These are phyloP conservation scores for Cytospora paraplurivora DNA, from an alignment of 2,329 filamentous ascomycete species.

Conservation along the genomic window DNA sequence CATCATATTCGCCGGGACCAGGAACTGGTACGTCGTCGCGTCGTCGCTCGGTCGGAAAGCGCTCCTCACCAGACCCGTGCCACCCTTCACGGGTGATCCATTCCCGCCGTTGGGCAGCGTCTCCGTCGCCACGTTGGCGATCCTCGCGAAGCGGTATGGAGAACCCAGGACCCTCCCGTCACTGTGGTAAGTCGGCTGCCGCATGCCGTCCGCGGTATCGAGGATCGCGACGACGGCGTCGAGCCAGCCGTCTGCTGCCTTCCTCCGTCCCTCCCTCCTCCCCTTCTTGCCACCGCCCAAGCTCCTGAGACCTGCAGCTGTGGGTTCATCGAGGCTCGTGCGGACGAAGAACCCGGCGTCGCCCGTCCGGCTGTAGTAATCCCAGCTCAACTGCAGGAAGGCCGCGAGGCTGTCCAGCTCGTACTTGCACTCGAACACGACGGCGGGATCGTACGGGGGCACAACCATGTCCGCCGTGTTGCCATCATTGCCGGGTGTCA, in stretches of 20 bases:
- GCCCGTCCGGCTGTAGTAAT: slow-evolving; percentile 69
- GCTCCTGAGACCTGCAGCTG: background rate
- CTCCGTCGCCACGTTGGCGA: slow-evolving; percentile 69
- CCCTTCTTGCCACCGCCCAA: background rate
- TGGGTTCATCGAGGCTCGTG: slow-evolving; percentile 33
- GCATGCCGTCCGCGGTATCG: slow-evolving; percentile 63
- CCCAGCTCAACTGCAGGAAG: slow-evolving; percentile 71
- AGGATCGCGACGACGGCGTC: slow-evolving; percentile 66
- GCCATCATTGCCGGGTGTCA: slow-evolving; percentile 38
- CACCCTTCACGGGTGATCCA: slow-evolving; percentile 72
- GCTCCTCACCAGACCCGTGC: slow-evolving; percentile 70
- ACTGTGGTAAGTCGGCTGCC: slow-evolving; percentile 65
- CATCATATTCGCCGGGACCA: slow-evolving; percentile 79
- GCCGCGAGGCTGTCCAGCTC: slow-evolving; percentile 79
- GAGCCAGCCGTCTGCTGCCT: slow-evolving; percentile 53
- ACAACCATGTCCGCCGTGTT: slow-evolving; percentile 28
- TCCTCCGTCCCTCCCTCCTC: background rate
- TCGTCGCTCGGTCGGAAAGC: slow-evolving; percentile 82
- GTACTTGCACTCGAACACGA: slow-evolving; percentile 84
- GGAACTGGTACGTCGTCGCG: slow-evolving; percentile 73
- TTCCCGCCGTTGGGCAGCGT: slow-evolving; percentile 68
- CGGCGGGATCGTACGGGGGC: slow-evolving; percentile 56
- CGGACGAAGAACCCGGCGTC: slow-evolving; percentile 69
- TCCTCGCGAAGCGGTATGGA: slow-evolving; percentile 71
- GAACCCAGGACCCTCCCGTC: slow-evolving; percentile 53